Conservation (phyloP, 176 grass and related monocot genomes). For the Zoysia pacifica region DNA sequence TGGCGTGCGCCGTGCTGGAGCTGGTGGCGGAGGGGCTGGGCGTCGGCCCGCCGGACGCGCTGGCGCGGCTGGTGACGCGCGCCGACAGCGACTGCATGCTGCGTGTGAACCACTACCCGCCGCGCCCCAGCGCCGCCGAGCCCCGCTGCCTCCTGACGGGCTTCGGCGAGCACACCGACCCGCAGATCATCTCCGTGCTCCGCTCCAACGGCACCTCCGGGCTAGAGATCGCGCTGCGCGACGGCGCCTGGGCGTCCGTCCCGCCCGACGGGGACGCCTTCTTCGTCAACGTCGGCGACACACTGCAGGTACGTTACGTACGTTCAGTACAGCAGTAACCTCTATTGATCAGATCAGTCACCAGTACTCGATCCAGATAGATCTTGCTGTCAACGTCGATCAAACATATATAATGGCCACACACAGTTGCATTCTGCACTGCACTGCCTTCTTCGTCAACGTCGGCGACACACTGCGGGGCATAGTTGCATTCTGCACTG, state of each 20-base stretch:
- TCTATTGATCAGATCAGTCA: constrained; percentile 6
- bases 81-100: constrained; percentile 70
- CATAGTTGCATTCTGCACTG: not conserved
- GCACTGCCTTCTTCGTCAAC: constrained; percentile 80
- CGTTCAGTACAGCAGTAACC: not conserved
- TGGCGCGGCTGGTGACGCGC: constrained; percentile 63
- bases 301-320: constrained; percentile 61
- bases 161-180: constrained; percentile 97
- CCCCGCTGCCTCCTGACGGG: constrained; percentile 50
- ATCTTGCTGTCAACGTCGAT: not conserved
- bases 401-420: constrained; percentile 21
- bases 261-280: constrained; percentile 74
- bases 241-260: constrained; percentile 70
- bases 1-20: constrained; percentile 65
- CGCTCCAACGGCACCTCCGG: constrained; percentile 84
- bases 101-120: constrained; percentile 88
- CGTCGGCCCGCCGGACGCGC: constrained; percentile 37
- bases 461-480: constrained; percentile 85
- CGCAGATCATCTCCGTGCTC: constrained; percentile 85
- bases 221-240: constrained; percentile 63
- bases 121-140: constrained; percentile 31
- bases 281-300: constrained; percentile 89
- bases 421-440: not conserved
- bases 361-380: not conserved
- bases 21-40: constrained; percentile 78